Conservation (phyloP, 306 rosid species). For the Trifolium fragiferum region DNA sequence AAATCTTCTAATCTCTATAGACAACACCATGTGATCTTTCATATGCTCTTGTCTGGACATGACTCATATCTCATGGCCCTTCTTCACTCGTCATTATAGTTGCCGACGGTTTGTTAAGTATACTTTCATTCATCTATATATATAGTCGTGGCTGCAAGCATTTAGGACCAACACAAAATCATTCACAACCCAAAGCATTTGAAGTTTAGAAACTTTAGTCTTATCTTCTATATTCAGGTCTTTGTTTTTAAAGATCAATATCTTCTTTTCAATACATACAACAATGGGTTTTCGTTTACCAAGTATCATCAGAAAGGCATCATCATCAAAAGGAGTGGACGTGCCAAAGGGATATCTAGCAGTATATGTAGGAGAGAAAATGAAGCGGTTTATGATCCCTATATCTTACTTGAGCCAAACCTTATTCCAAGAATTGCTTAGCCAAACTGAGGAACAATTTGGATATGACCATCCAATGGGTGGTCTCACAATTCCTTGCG, state of each 20-base stretch:
- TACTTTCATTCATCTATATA: constrained; percentile 42
- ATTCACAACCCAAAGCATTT: constrained; percentile 13
- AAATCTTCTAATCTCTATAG: constrained; percentile 16
- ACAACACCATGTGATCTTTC: constrained; percentile 47
- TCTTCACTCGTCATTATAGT: not conserved
- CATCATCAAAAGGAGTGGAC: constrained; percentile 32
- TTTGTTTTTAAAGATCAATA: not conserved
- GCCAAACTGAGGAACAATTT: constrained; percentile 75
- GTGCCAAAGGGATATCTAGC: constrained; percentile 81
- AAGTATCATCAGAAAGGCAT: constrained; percentile 32
- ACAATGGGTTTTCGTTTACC: constrained; percentile 43
- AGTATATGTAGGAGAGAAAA: constrained; percentile 67
- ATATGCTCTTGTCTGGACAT: constrained; percentile 34
- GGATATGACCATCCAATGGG: constrained; percentile 89
- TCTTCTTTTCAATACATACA: constrained; percentile 17
- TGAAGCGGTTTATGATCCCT: constrained; percentile 82
- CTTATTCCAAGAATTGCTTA: constrained; percentile 64
- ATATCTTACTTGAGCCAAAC: constrained; percentile 80
- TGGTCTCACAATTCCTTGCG: constrained; percentile 88
- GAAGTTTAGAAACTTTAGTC: not conserved
- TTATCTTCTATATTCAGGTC: not conserved
- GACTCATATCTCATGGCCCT: not conserved
- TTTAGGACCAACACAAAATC: constrained; percentile 25
- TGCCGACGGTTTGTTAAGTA: constrained; percentile 1
- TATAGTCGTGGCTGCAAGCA: constrained; percentile 14